These are phyloP conservation scores for Leishmania gerbilli DNA, from an alignment of 208 protist species.

Conservation along the genomic window DNA sequence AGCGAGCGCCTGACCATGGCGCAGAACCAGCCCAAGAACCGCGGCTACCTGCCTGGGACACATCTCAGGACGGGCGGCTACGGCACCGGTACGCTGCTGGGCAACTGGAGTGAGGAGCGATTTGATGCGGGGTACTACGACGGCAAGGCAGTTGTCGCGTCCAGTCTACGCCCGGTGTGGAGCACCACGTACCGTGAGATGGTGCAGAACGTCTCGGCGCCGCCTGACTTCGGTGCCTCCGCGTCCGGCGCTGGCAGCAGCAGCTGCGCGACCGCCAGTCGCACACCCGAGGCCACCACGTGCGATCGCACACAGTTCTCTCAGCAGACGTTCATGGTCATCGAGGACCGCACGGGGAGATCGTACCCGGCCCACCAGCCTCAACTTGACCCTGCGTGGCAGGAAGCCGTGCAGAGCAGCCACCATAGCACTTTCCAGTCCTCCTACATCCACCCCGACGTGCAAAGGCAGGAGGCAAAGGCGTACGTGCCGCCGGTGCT, in stretches of 20 bases:
- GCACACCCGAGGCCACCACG: background rate
- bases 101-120: slow-evolving; percentile 90
- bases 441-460: slow-evolving; percentile 37
- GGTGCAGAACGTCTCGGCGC: slow-evolving; percentile 21
- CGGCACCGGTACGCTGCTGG: slow-evolving; percentile 69
- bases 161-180: slow-evolving; percentile 36
- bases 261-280: background rate
- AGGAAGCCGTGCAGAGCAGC: slow-evolving; percentile 11
- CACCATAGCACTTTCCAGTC: slow-evolving; percentile 28
- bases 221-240: background rate
- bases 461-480: slow-evolving; percentile 26
- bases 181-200: slow-evolving; percentile 62
- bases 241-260: slow-evolving; percentile 12
- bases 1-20: slow-evolving; percentile 73
- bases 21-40: slow-evolving; percentile 88
- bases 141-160: slow-evolving; percentile 59
- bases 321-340: slow-evolving; percentile 73
- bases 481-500: slow-evolving; percentile 56
- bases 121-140: slow-evolving; percentile 82
- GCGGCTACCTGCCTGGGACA: slow-evolving; percentile 86
- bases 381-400: slow-evolving; percentile 61
- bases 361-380: slow-evolving; percentile 86
- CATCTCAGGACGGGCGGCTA: slow-evolving; percentile 76
- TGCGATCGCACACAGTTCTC: slow-evolving; percentile 43
- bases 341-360: slow-evolving; percentile 73